Percentiles rank a stretch among this genome's conserved stretches.
Evolutionary conservation across 176 grass and related monocot genomes (phyloP).

Genomic region (Hsuehochloa calcarea): DNA sequence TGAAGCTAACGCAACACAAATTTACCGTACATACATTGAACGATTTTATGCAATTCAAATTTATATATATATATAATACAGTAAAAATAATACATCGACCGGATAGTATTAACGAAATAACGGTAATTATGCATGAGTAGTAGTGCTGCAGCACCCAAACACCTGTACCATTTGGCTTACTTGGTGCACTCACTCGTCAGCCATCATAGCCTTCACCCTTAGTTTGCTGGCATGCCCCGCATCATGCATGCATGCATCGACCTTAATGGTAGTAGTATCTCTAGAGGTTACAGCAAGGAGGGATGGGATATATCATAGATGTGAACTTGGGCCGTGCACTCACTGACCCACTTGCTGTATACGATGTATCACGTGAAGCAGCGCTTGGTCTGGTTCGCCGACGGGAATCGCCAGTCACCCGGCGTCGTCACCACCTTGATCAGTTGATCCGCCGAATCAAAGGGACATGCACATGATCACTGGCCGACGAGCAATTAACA

Average conservation of each 20-base stretch:
- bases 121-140: no score
- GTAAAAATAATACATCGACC: no score
- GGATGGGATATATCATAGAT: no score
- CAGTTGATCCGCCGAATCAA: background rate
- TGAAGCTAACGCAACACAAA: no score
- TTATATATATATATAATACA: no score
- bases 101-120: no score
- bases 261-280: no score
- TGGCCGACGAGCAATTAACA: background rate
- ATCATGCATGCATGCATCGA: background rate
- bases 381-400: constrained; percentile 29
- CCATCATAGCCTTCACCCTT: background rate
- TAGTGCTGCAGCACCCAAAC: no score
- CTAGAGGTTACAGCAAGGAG: no score
- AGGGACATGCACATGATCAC: background rate
- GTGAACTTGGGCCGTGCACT: background rate
- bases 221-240: background rate
- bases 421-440: constrained; percentile 17
- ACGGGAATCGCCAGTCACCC: constrained; percentile 20
- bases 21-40: no score
- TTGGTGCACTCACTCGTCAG: background rate
- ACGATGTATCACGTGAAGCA: constrained; percentile 34
- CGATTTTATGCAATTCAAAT: no score
- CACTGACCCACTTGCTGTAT: background rate
- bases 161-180: background rate